phyloP scores from a whole-genome alignment of 176 grass and related monocot genomes.

The Chrysopogon serrulatus region DNA sequence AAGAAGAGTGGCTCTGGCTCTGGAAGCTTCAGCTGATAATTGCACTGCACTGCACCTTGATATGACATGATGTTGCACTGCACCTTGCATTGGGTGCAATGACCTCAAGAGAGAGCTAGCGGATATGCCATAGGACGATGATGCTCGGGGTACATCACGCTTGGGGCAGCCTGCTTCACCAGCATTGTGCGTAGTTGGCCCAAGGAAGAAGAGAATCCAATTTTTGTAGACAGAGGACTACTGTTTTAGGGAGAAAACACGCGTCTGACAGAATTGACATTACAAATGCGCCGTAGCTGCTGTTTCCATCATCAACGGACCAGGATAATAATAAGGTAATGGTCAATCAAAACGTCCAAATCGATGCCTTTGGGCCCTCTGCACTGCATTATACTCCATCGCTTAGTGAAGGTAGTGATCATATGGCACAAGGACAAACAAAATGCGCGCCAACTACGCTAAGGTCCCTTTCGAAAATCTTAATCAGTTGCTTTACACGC shows the following conservation, averaged over 20 bases:
- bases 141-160: no score
- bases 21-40: no score
- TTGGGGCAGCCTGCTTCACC: no score
- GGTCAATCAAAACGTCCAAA: constrained; percentile 17
- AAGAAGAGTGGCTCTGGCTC: no score
- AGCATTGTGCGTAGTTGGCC: no score
- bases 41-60: no score
- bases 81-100: no score
- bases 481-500: not conserved
- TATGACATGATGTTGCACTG: no score
- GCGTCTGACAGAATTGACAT: not conserved
- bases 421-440: not conserved
- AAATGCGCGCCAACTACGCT: not conserved
- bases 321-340: not conserved
- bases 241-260: not conserved
- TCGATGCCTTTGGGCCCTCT: not conserved
- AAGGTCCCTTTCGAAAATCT: not conserved
- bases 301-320: not conserved
- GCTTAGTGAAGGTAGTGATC: constrained; percentile 30
- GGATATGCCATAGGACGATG: no score
- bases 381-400: not conserved
- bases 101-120: no score
- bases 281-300: not conserved
- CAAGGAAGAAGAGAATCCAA: no score
- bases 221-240: no score